A percentile compares a stretch with the other conserved stretches of the same genome.
Conservation (phyloP, 1,284 basidiomycete genomes). For the Cryptococcus wingfieldii region DNA sequence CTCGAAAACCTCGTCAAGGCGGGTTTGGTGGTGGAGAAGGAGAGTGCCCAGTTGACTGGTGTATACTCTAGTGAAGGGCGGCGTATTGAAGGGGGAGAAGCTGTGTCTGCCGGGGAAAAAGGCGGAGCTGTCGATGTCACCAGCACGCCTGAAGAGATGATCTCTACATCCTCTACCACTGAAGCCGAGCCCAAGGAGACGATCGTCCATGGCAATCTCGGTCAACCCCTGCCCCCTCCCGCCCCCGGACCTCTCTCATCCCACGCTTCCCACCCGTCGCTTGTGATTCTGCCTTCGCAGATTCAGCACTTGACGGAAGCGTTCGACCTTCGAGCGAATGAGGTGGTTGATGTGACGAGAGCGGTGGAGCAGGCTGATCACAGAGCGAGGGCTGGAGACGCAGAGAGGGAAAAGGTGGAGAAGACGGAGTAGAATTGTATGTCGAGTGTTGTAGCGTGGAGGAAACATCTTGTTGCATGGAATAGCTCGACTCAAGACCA, state of each 20-base stretch:
- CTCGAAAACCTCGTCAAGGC: slow-evolving; percentile 37
- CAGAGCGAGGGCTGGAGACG: slow-evolving; percentile 24
- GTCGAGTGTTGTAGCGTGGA: neutral
- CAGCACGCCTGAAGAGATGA: slow-evolving; percentile 22
- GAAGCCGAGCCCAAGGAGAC: slow-evolving; percentile 4
- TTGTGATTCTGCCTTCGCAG: slow-evolving; percentile 30
- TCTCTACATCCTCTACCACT: slow-evolving; percentile 14
- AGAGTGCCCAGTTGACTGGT: slow-evolving; percentile 20
- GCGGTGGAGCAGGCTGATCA: slow-evolving; percentile 49
- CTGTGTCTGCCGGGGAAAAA: slow-evolving; percentile 6
- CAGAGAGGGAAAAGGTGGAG: slow-evolving; percentile 1
- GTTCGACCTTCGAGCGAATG: slow-evolving; percentile 42
- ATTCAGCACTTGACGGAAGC: slow-evolving; percentile 37
- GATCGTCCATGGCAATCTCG: neutral
- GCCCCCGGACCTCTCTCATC: slow-evolving; percentile 12
- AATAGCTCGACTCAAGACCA: neutral
- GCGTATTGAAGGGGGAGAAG: neutral
- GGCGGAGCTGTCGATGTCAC: slow-evolving; percentile 25
- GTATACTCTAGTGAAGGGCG: slow-evolving; percentile 24
- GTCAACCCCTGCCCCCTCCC: slow-evolving; percentile 12
- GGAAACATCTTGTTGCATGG: neutral
- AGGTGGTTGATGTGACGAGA: slow-evolving; percentile 47
- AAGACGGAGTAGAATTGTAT: slow-evolving; percentile 5
- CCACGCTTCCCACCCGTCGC: slow-evolving; percentile 17
- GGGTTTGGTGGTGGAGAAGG: slow-evolving; percentile 40